Conservation (phyloP, 768 basidiomycete genomes). For the Boletus eberwhitei region DNA sequence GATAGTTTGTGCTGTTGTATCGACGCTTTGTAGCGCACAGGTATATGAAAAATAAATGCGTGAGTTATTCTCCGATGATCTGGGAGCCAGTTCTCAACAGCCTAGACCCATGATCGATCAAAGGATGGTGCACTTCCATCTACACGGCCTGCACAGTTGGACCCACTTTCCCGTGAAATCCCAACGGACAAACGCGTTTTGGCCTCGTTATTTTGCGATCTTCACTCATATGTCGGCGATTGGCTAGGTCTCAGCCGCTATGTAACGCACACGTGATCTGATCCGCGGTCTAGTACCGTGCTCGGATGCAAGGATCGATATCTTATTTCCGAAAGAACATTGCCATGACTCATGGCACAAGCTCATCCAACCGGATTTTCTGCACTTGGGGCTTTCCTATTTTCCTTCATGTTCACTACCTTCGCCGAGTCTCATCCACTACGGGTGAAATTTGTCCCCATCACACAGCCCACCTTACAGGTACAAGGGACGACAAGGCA, state of each 20-base stretch:
- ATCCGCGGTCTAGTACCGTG: background rate
- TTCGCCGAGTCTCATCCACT: background rate
- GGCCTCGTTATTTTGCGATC: background rate
- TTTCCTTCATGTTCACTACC: background rate
- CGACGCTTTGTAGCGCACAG: background rate
- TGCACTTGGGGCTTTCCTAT: background rate
- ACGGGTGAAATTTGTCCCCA: background rate
- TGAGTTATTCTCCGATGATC: background rate
- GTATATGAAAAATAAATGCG: background rate
- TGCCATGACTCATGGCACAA: background rate
- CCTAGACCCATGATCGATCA: background rate
- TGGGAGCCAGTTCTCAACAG: background rate
- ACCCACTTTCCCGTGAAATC: no score
- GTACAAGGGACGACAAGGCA: background rate
- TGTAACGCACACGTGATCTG: background rate
- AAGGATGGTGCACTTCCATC: background rate
- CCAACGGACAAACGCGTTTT: background rate
- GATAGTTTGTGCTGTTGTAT: background rate
- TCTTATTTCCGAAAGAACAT: background rate
- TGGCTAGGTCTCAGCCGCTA: background rate
- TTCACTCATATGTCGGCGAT: background rate
- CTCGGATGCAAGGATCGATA: background rate
- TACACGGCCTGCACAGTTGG: background rate
- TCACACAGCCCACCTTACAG: background rate
- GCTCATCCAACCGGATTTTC: background rate